Evolutionary conservation across 75 land plant species (phyloP), one percentile per base, ranked within the genome.

Genomic region (Pinus albicaulis): DNA sequence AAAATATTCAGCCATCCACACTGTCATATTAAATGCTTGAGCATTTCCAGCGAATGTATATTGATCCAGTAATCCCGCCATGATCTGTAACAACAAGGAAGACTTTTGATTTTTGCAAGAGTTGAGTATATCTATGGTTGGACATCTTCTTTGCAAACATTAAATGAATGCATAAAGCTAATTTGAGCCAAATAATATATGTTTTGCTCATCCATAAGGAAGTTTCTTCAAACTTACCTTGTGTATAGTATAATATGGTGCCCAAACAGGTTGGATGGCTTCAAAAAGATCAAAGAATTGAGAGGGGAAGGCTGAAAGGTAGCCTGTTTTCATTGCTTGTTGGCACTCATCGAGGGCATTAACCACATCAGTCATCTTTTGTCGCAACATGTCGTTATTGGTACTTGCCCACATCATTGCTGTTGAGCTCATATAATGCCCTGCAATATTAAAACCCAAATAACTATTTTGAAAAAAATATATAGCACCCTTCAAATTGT

Each of bases 401-500:
- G 97, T 95, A 71, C 91, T 86, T 5, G 98, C 98, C 98, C 98
- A 95, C 89, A 86, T 88, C 71, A 86, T 81, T 16, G 98, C 96
- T n/a, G 94, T 74, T 65, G 98, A 93, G 82, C 98, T 93, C 81
- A 95, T 52, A 76, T 95, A 95, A 83, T 95, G 98, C 64, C 98
- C 98, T 95, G 86, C 65, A 66, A 34, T 36, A 59, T 59, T 59
- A 19, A 19, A 17, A 59, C 61, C 61, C 8, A 8, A 44, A 44
- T 44, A 44, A 7, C 52, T 44, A 7, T 7, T 1, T 8, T 44
- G 52, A 44, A 44, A 8, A 44, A 44, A 44, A 7, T 44, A 44
- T 44, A 44, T 7, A 44, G 8, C 52, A 44, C 0, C 11, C 52
- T 44, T 44, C 52, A 44, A 44, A 44, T 10, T 7, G 52, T 7